Conservation (phyloP, 176 grass and related monocot species). For the Carex littledalei region DNA sequence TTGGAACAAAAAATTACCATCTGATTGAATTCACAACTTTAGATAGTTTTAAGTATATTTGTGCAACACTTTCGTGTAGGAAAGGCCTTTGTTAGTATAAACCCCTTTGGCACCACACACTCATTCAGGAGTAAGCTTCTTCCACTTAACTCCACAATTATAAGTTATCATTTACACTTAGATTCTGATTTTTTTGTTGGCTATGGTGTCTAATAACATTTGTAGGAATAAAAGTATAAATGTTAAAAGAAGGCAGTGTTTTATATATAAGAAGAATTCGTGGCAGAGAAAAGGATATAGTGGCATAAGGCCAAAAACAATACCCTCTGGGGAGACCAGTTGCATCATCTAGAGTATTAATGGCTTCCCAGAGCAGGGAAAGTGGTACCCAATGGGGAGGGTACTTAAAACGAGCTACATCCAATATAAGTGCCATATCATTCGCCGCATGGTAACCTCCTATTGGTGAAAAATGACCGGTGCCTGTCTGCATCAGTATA, state of each 20-base stretch:
- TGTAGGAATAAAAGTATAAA: not conserved
- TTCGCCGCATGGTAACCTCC: slow-evolving; percentile 68
- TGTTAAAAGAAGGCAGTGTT: not conserved
- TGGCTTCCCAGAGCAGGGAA: slow-evolving; percentile 86
- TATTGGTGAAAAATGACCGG: slow-evolving; percentile 91
- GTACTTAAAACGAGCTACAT: slow-evolving; percentile 94
- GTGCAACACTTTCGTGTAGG: not conserved
- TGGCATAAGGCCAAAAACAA: not conserved
- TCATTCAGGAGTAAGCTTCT: not conserved
- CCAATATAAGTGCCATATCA: slow-evolving; percentile 87
- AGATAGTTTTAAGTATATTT: not conserved
- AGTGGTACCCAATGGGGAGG: slow-evolving; percentile 90
- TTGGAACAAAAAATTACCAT: not conserved
- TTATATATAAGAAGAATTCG: not conserved
- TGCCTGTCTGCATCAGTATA: slow-evolving; percentile 51
- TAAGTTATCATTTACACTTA: too few relatives aligned
- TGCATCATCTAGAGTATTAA: slow-evolving; percentile 74
- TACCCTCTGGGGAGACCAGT: slow-evolving; percentile 72
- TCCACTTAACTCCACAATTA: not conserved
- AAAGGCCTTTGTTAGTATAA: not conserved
- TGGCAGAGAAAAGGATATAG: not conserved
- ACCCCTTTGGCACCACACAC: not conserved
- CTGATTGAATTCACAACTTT: not conserved
- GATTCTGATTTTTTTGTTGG: not conserved
- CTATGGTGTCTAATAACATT: not conserved